Percentiles rank a stretch among this genome's conserved stretches.
These are phyloP conservation scores for Vaccinium corymbosum DNA, from an alignment of 148 eudicot genomes.

Conservation along the genomic window DNA sequence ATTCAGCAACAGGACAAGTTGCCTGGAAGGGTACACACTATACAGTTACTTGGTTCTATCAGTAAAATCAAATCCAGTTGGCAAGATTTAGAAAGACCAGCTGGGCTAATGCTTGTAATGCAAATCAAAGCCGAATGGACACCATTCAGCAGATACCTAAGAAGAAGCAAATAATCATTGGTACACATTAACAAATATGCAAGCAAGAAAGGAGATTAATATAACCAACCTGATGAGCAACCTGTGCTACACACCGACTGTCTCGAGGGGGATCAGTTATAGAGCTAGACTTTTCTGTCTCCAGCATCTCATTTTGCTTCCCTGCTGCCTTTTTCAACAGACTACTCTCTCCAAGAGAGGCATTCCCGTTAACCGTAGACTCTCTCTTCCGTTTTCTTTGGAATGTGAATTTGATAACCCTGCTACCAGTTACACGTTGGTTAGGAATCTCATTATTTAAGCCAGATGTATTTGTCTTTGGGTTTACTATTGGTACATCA, in stretches of 20 bases:
- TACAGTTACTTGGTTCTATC: neutral
- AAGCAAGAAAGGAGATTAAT: neutral
- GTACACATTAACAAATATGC: neutral
- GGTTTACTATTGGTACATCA: constrained; percentile 15
- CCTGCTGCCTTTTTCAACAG: constrained; percentile 28
- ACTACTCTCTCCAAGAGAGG: constrained; percentile 27
- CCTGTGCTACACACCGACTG: constrained; percentile 52
- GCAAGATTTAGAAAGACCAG: neutral
- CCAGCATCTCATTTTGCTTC: constrained; percentile 28
- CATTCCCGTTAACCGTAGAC: constrained; percentile 18
- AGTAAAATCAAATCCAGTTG: neutral
- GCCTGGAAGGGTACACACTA: neutral
- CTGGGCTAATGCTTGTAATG: neutral
- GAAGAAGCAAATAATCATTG: neutral
- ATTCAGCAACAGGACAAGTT: neutral
- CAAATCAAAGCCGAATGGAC: neutral
- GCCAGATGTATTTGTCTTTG: constrained; percentile 23
- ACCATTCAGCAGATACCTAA: neutral
- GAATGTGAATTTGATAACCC: constrained; percentile 48
- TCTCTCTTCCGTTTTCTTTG: constrained; percentile 57
- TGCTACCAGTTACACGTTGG: constrained; percentile 34
- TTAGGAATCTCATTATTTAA: constrained; percentile 23
- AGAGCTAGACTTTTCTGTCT: constrained; percentile 27
- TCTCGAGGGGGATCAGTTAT: constrained; percentile 44
- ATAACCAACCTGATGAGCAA: constrained; percentile 34